Evolutionary conservation across 2,329 filamentous ascomycete species (phyloP), one percentile per base, ranked within the genome.

Genomic region (Cadophora sp.): DNA sequence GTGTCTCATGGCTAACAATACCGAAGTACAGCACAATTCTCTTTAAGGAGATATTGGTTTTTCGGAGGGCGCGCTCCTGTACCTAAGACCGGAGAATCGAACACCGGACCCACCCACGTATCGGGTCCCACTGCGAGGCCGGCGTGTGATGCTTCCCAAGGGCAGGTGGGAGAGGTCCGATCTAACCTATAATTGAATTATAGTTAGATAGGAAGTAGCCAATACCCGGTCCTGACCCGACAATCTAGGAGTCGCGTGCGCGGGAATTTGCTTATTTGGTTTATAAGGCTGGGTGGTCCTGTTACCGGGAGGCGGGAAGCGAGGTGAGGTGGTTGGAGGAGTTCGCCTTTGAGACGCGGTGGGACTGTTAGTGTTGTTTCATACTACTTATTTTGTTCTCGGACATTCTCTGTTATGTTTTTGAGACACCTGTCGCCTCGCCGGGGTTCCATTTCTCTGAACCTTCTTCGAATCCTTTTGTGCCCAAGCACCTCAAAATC

Each of bases 141-240:
- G 16, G 16, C 16, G 16, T 18, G 43, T n/a, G 43, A 20, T 45
- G 43, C n/a, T 45, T 45, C 43, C 36, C 36, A 45, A 8, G 43
- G 51, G 51, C 51, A 56, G 51, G n/a, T 20, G 33, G 30, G 51
- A 56, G n/a, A 56, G 51, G 27, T 39, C 51, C 51, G 30, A n/a
- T n/a, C 14, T 18, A 45, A 14, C 43, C n/a, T 45, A 45, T 20
- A 45, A 45, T 3, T 45, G 8, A 45, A 45, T 20, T n/a, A 18
- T 45, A 45, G 43, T 18, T 43, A 45, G 43, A 45, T 2, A 45
- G 43, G n/a, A 45, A 45, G 4, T 33, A 36, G 30, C 30, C 51
- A 56, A 39, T 56, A 56, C 51, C 51, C 27, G 30, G 9, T 56
- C 33, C 51, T 56, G 51, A 56, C 51, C 30, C 18, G 51, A 56